Evolutionary conservation across 164 flowering plant genomes (phyloP).

Genomic region (Buxus sempervirens): DNA sequence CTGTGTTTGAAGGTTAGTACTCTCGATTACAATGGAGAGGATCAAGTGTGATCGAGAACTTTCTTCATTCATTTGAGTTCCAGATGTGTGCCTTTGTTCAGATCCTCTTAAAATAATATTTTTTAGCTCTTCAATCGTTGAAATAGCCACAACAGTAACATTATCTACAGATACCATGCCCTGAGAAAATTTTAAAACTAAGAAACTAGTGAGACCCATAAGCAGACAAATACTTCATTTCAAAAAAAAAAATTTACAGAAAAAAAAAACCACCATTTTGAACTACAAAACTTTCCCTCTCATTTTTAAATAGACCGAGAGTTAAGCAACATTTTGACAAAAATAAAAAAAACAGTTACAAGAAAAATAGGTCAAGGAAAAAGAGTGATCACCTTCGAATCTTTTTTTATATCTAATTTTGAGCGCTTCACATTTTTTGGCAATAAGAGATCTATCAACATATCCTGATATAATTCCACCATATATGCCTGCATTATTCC

Average conservation of each 20-base stretch:
- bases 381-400: conserved; percentile 63
- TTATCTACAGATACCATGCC: conserved; percentile 96
- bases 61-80: conserved; percentile 96
- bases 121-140: conserved; percentile 74
- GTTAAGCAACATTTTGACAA: no score
- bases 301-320: no score
- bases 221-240: no score
- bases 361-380: no score
- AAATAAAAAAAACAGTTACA: no score
- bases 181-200: conserved; percentile 27
- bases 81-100: conserved; percentile 83
- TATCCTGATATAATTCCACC: conserved; percentile 97
- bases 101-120: conserved; percentile 69
- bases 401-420: conserved; percentile 92
- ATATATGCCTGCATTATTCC: conserved; percentile 69
- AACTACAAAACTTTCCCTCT: no score
- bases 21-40: conserved; percentile 85
- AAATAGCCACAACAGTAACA: conserved; percentile 61
- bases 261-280: background rate
- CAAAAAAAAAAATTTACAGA: background rate
- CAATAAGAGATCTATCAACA: conserved; percentile 79
- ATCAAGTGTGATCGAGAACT: conserved; percentile 96
- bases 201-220: conserved; percentile 3
- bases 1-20: conserved; percentile 92
- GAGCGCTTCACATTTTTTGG: conserved; percentile 66